Evolutionary conservation across 2,329 filamentous ascomycete species (phyloP).

Genomic region (Penicillium sp.): DNA sequence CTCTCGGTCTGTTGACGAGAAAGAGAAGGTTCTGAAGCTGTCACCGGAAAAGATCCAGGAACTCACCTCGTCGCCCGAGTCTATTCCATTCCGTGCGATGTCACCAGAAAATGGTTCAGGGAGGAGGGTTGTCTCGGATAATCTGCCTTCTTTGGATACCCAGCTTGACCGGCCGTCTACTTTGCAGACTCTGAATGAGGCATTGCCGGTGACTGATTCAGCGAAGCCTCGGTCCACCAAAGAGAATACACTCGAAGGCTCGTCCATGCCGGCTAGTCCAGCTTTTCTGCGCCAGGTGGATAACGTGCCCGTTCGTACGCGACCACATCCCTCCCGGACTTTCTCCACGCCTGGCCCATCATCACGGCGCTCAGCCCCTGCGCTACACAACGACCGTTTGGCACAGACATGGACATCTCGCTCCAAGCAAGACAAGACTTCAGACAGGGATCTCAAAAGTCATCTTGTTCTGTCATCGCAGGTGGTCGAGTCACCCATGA

Average conservation of each 20-base stretch:
- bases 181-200: slow-evolving; percentile 27
- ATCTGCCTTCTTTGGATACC: slow-evolving; percentile 6
- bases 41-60: slow-evolving; percentile 52
- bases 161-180: slow-evolving; percentile 8
- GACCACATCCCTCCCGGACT: slow-evolving; percentile 30
- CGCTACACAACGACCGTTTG: slow-evolving; percentile 29
- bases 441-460: slow-evolving; percentile 32
- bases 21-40: slow-evolving; percentile 46
- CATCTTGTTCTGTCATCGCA: slow-evolving; percentile 23
- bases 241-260: slow-evolving; percentile 24
- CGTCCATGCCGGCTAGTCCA: slow-evolving; percentile 19
- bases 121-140: slow-evolving; percentile 22
- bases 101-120: slow-evolving; percentile 18
- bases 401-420: slow-evolving; percentile 32
- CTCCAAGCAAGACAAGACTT: slow-evolving; percentile 30
- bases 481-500: slow-evolving; percentile 29
- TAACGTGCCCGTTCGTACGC: slow-evolving; percentile 24
- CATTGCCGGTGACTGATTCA: slow-evolving; percentile 16
- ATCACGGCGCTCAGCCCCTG: slow-evolving; percentile 28
- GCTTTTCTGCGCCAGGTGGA: slow-evolving; percentile 10
- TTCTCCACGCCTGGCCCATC: slow-evolving; percentile 35
- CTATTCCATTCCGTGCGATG: slow-evolving; percentile 47
- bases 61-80: slow-evolving; percentile 50
- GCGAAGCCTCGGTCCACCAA: slow-evolving; percentile 22
- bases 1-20: slow-evolving; percentile 24